A percentile compares a stretch with the other conserved stretches of the same genome.
Evolutionary conservation across 2,329 filamentous ascomycete genomes (phyloP).

Genomic region (Aspergillus carbonarius): DNA sequence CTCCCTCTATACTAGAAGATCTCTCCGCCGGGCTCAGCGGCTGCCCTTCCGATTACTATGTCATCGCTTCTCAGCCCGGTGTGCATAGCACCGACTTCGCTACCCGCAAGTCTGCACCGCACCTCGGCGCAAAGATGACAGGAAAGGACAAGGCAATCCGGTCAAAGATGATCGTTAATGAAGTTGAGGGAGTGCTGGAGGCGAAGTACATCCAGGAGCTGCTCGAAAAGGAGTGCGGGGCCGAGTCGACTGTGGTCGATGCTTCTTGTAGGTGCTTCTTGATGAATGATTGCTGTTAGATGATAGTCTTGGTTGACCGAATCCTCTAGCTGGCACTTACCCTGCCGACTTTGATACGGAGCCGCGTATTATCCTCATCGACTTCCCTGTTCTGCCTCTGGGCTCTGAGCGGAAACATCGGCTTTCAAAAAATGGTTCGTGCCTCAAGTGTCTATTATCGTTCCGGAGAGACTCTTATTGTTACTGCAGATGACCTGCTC

Average conservation of each 20-base stretch:
- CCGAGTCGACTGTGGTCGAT: conserved; percentile 45
- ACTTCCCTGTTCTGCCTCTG: conserved; percentile 45
- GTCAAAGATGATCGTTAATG: conserved; percentile 54
- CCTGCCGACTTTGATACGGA: conserved; percentile 35
- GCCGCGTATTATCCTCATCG: conserved; percentile 46
- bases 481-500: conserved; percentile 46
- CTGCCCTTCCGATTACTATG: conserved; percentile 74
- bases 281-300: neutral
- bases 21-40: conserved; percentile 53
- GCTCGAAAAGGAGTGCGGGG: conserved; percentile 50
- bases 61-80: conserved; percentile 75
- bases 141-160: conserved; percentile 51
- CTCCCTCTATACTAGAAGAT: conserved; percentile 43
- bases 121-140: conserved; percentile 53
- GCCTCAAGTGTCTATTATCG: conserved; percentile 5
- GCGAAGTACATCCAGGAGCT: conserved; percentile 41
- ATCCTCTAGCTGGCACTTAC: conserved; percentile 39
- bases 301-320: conserved; percentile 17
- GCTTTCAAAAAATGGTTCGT: conserved; percentile 46
- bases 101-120: conserved; percentile 52
- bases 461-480: conserved; percentile 5
- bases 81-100: conserved; percentile 69
- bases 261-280: conserved; percentile 37
- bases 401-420: conserved; percentile 37
- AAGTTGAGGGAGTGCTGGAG: conserved; percentile 54